Base-by-base conservation (phyloP, 306 rosid species). In the Corylus heterophylla region DNA sequence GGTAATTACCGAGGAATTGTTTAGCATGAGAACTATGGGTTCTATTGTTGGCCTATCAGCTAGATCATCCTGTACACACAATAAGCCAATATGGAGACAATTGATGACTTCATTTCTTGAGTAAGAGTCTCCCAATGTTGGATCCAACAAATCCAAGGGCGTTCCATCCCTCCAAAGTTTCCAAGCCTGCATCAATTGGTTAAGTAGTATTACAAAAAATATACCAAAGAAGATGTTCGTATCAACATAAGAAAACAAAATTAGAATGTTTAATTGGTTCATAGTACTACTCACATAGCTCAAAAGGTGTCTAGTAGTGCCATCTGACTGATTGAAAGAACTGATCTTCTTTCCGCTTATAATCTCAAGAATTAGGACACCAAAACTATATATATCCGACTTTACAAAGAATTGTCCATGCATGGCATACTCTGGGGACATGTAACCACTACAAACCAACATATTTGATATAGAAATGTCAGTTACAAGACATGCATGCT, bases 381-480 rank as follows among this genome's bases (percentile, higher is more conserved):
- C 89, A 62, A 80, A 86, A 17, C 85, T 86, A 5, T 50, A 83
- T 3, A 86, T 59, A 51, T 86, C 89, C 0, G 84, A 89, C 63
- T 90, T 87, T 2, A 29, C 9, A 0, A 88, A 90, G 50, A 80
- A 76, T 9, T 35, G 66, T 76, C 89, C 90, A n/a, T 74, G 76
- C 45, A 76, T 80, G 29, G 79, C 84, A 63, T 90, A 90, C 16
- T 90, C 86, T 0, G 89, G 91, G 50, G 89, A 89, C 89, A 90
- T 88, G 18, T 90, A 88, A 12, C 89, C 88, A 1, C 92, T 90
- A 18, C 2, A 31, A 31, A 31, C 35, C 2, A 31, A 0, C 35
- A 31, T 31, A 31, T 31, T 31, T 31, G 35, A 31, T 31, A 31
- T 31, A 31, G 2, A 31, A 31, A 31, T 31, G 35, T 31, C 35